Evolutionary conservation across 2,329 filamentous ascomycete species (phyloP).

Genomic region (Lecanicillium sp.): DNA sequence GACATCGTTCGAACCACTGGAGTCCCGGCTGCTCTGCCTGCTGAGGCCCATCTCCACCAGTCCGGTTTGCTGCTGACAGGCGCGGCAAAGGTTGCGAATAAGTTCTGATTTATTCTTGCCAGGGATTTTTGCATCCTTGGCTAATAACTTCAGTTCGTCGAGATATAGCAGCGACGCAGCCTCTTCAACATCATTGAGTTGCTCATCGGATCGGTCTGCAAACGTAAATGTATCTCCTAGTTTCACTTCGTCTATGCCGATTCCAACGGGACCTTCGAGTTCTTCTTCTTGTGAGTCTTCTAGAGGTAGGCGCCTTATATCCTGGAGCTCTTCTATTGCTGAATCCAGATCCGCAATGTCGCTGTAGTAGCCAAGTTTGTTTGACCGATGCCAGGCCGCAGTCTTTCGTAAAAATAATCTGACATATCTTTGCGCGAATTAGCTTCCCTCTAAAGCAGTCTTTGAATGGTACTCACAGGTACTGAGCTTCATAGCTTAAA

Average conservation of each 20-base stretch:
- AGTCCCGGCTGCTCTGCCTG: conserved; percentile 53
- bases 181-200: conserved; percentile 72
- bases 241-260: conserved; percentile 32
- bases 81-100: conserved; percentile 61
- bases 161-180: conserved; percentile 74
- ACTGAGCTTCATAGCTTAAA: conserved; percentile 78
- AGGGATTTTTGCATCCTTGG: conserved; percentile 78
- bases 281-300: conserved; percentile 6
- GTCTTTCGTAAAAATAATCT: conserved; percentile 89
- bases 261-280: conserved; percentile 16
- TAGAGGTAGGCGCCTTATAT: conserved; percentile 43
- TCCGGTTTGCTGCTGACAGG: conserved; percentile 66
- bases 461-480: conserved; percentile 53
- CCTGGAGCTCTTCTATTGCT: conserved; percentile 60
- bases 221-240: conserved; percentile 61
- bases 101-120: conserved; percentile 85
- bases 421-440: conserved; percentile 57
- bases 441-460: conserved; percentile 3
- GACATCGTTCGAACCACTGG: conserved; percentile 35
- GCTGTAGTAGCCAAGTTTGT: conserved; percentile 67
- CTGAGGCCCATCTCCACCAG: conserved; percentile 62
- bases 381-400: conserved; percentile 80
- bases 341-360: conserved; percentile 68
- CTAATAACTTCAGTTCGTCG: conserved; percentile 76
- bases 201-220: conserved; percentile 66